Percentiles rank a stretch among this genome's conserved stretches.
Conservation (phyloP, 352 stramenopile species). For the Globisporangium recalcitrans region DNA sequence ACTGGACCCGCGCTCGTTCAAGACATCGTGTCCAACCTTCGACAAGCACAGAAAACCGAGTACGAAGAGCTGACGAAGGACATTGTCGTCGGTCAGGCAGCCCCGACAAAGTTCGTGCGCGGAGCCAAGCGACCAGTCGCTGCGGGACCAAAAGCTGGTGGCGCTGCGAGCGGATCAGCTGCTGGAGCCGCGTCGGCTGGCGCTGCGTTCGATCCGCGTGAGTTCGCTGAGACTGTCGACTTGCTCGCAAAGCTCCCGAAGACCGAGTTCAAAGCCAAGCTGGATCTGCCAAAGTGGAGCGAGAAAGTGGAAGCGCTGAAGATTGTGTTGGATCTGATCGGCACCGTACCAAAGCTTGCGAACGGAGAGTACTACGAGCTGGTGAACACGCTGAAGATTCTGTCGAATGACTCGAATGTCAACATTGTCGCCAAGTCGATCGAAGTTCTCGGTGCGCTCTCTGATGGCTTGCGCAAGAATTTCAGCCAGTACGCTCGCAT, state of each 20-base stretch:
- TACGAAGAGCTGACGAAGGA: constrained; percentile 79
- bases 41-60: constrained; percentile 79
- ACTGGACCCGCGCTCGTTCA: constrained; percentile 66
- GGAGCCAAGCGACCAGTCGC: constrained; percentile 40
- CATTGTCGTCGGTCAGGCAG: constrained; percentile 53
- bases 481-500: constrained; percentile 72
- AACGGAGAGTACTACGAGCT: constrained; percentile 86
- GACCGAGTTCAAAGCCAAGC: constrained; percentile 74
- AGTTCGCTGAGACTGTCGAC: constrained; percentile 84
- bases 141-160: constrained; percentile 7
- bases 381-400: constrained; percentile 73
- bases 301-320: constrained; percentile 83
- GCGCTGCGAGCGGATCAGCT: constrained; percentile 8
- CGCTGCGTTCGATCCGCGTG: constrained; percentile 60
- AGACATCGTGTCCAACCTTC: constrained; percentile 76
- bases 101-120: constrained; percentile 63
- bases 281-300: constrained; percentile 79
- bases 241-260: constrained; percentile 74
- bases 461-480: constrained; percentile 76
- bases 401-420: constrained; percentile 82
- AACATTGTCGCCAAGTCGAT: constrained; percentile 86
- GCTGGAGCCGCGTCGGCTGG: constrained; percentile 7
- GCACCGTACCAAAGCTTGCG: constrained; percentile 76
- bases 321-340: constrained; percentile 81
- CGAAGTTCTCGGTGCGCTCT: constrained; percentile 71